Evolutionary conservation across 306 rosid species (phyloP), one percentile per base, ranked within the genome.

Genomic region (Chamaecrista fasciculata): DNA sequence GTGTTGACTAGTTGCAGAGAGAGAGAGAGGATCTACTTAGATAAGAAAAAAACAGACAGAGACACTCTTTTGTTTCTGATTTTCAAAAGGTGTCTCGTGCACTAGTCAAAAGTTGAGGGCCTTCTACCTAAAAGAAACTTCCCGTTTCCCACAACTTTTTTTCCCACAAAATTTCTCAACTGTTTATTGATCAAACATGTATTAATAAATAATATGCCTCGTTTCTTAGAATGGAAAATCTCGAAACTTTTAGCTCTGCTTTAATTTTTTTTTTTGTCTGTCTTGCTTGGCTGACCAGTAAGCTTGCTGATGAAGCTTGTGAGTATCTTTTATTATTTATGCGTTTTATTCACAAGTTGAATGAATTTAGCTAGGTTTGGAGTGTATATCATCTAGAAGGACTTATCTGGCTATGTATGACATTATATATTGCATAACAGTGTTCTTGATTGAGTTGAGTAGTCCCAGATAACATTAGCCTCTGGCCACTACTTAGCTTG

Each of bases 21-120:
- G 71, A 23, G 74, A 80, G 67, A 76, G 71, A 65, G 51, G 49
- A 75, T 19, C 39, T 10, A 65, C 62, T 63, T 75, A 31, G 74
- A 74, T 60, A 29, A 74, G 87, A 80, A 83, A 74, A 60, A 71
- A 25, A 63, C 65, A 48, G 39, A 62, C 25, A 61, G 37, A 36
- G 51, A 14, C 15, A 12, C 24, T 19, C 39, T 4, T 57, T 66
- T 50, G 47, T 78, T 69, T 61, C 18, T 23, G 3, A 46, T 49
- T 78, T 74, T 66, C 29, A 34, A 62, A 82, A 77, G 69, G 80
- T 72, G 48, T 58, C 67, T 79, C 40, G 24, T 69, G 71, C 71
- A 23, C 34, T 79, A 83, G 90, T 84, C 92, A 86, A 89, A 86
- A 74, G 69, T 69, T 70, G 59, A 59, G 64, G 51, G 18, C 55